phyloP scores from a whole-genome alignment of 345 rosid genomes.

The Turritis glabra region DNA sequence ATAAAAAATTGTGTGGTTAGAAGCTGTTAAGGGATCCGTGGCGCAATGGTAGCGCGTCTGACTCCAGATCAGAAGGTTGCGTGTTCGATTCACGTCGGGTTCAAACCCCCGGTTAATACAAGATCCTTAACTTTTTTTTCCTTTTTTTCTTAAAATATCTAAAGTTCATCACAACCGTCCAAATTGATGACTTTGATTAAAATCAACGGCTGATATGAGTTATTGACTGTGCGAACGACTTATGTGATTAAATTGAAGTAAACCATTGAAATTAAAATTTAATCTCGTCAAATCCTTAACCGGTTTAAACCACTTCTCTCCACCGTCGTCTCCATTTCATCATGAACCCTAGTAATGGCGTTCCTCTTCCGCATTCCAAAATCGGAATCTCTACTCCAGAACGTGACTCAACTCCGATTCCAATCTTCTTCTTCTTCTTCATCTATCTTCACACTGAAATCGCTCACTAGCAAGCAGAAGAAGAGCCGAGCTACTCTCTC shows the following conservation, averaged over 20 bases:
- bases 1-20: accelerated
- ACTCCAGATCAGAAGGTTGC: constrained; percentile 99
- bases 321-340: constrained; percentile 26
- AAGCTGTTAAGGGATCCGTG: constrained; percentile 45
- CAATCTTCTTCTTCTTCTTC: constrained; percentile 38
- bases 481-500: constrained; percentile 69
- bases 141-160: neutral
- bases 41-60: constrained; percentile 99
- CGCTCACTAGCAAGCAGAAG: constrained; percentile 51
- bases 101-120: constrained; percentile 44
- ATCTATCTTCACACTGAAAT: constrained; percentile 33
- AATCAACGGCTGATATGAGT: constrained; percentile 14
- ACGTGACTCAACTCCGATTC: constrained; percentile 16
- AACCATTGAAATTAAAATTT: neutral
- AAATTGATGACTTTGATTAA: neutral
- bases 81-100: constrained; percentile 96
- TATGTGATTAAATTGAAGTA: neutral
- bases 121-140: neutral
- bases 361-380: constrained; percentile 43
- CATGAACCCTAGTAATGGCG: constrained; percentile 47
- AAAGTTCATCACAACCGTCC: neutral
- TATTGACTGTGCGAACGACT: neutral
- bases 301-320: constrained; percentile 35
- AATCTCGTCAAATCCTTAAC: constrained; percentile 5
- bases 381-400: constrained; percentile 18